A percentile compares a stretch with the other conserved stretches of the same genome.
These are phyloP conservation scores for Podospora pseudocomata DNA, from an alignment of 495 filamentous ascomycete species.

Conservation along the genomic window DNA sequence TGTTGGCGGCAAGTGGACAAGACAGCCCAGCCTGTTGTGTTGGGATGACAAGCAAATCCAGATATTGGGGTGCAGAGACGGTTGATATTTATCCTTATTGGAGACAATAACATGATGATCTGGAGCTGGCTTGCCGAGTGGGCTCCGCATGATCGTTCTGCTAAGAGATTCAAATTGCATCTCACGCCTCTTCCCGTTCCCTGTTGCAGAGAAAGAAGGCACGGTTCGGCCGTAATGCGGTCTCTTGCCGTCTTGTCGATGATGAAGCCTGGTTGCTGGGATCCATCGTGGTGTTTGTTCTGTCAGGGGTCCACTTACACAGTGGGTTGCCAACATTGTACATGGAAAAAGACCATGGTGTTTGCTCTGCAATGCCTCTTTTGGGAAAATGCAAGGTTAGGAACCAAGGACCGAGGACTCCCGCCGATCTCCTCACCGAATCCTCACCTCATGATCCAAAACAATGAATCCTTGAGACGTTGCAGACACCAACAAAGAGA, in stretches of 20 bases:
- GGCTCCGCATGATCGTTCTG: background rate
- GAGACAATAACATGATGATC: background rate
- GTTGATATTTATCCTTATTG: conserved; percentile 14
- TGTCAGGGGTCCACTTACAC: background rate
- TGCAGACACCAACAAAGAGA: background rate
- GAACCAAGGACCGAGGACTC: background rate
- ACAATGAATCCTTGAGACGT: background rate
- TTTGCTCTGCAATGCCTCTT: background rate
- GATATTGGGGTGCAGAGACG: background rate
- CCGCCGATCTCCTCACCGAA: background rate
- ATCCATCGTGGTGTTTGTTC: background rate
- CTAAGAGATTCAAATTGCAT: background rate
- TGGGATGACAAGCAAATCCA: background rate
- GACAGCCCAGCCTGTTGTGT: background rate
- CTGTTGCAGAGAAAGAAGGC: background rate
- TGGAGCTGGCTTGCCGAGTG: background rate
- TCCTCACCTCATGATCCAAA: background rate
- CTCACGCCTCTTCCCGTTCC: background rate
- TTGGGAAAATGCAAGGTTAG: background rate
- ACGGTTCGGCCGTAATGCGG: background rate
- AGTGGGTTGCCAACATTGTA: background rate
- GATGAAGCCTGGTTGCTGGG: conserved; percentile 7
- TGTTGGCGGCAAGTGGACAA: background rate
- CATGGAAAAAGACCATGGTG: background rate
- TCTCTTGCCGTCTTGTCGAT: background rate